Evolutionary conservation across 331 rosid genomes (phyloP).

Genomic region (Spiraea crenata): DNA sequence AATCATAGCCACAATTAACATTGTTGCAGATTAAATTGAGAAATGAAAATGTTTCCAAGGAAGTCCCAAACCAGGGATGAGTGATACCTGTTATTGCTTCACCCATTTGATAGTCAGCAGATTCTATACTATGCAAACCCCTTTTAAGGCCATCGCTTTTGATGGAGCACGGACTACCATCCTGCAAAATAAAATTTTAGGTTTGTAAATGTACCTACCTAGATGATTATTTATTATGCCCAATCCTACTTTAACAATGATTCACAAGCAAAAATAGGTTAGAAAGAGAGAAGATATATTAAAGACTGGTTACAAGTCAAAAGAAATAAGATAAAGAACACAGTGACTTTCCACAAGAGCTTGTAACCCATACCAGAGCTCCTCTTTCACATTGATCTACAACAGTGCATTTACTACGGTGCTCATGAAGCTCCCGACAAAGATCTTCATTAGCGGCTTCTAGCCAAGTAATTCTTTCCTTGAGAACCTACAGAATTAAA

Average conservation of each 20-base stretch:
- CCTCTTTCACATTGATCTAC: conserved; percentile 68
- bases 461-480: conserved; percentile 96
- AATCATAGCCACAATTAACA: not conserved
- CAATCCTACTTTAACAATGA: conserved; percentile 12
- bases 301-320: conserved; percentile 19
- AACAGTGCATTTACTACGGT: conserved; percentile 70
- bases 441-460: conserved; percentile 99
- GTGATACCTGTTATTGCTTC: conserved; percentile 71
- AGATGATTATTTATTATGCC: conserved; percentile 18
- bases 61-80: conserved; percentile 22
- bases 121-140: conserved; percentile 63
- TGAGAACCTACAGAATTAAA: conserved; percentile 60
- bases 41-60: not conserved
- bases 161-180: conserved; percentile 50
- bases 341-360: conserved; percentile 16
- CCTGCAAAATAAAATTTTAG: conserved; percentile 56
- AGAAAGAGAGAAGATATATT: not conserved
- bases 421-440: conserved; percentile 91
- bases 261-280: conserved; percentile 3
- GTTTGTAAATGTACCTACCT: conserved; percentile 19
- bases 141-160: conserved; percentile 86
- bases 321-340: conserved; percentile 16
- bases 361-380: conserved; percentile 50
- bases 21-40: not conserved
- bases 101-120: conserved; percentile 72